phyloP scores from a whole-genome alignment of 1,284 basidiomycete species.

The Wallemia mellicola region DNA sequence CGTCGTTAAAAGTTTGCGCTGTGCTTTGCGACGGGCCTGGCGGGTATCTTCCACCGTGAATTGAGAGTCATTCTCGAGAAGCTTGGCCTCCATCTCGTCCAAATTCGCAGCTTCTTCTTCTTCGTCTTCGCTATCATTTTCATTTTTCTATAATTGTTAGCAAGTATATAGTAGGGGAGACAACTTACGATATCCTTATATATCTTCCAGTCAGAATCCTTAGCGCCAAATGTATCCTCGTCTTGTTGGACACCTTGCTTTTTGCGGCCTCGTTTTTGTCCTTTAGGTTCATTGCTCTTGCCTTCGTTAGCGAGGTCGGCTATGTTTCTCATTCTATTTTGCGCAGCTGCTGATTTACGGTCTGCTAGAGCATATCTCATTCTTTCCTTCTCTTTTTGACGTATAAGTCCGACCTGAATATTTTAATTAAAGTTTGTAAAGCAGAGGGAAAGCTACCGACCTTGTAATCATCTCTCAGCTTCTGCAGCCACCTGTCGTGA shows the following conservation, averaged over 20 bases:
- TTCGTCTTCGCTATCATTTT: slow-evolving; percentile 56
- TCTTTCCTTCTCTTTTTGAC: slow-evolving; percentile 47
- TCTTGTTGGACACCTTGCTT: slow-evolving; percentile 30
- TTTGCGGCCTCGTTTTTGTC: slow-evolving; percentile 22
- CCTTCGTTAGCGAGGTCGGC: slow-evolving; percentile 59
- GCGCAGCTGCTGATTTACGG: slow-evolving; percentile 76
- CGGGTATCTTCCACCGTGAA: slow-evolving; percentile 61
- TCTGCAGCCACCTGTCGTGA: not conserved
- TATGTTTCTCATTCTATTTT: slow-evolving; percentile 91
- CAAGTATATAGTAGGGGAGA: too few relatives aligned
- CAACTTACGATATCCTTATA: slow-evolving; percentile 99
- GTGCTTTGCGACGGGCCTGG: slow-evolving; percentile 38
- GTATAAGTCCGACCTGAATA: slow-evolving; percentile 32
- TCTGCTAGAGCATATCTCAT: slow-evolving; percentile 32
- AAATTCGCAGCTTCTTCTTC: slow-evolving; percentile 61
- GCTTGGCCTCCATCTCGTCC: slow-evolving; percentile 41
- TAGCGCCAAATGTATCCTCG: slow-evolving; percentile 84
- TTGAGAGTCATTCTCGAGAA: slow-evolving; percentile 51
- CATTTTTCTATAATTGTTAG: too few relatives aligned
- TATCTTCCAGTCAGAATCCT: slow-evolving; percentile 91
- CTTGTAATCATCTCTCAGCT: not conserved
- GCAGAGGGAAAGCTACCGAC: not conserved
- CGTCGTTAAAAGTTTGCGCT: slow-evolving; percentile 53
- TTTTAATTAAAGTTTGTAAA: not conserved
- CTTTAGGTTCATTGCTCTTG: slow-evolving; percentile 35